phyloP scores from a whole-genome alignment of 345 rosid species.

The Lepidium africanum region DNA sequence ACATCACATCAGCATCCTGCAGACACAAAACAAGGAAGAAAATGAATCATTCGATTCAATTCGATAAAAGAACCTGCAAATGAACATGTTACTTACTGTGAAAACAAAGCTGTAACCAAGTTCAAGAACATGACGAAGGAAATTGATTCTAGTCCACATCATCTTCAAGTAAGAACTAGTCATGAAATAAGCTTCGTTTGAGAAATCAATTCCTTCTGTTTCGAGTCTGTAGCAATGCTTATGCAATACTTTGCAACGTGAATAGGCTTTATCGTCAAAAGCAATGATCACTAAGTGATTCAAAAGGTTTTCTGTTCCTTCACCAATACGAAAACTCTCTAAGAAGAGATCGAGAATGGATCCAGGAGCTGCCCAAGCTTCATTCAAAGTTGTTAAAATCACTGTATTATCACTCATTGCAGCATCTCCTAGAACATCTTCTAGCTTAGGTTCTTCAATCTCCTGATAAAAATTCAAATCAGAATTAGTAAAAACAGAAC shows the following conservation, averaged over 20 bases:
- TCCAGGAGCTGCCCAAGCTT: conserved; percentile 75
- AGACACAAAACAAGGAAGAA: background rate
- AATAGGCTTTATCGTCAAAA: conserved; percentile 57
- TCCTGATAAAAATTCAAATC: background rate
- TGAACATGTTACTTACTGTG: conserved; percentile 44
- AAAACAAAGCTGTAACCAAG: conserved; percentile 79
- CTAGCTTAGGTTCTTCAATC: conserved; percentile 41
- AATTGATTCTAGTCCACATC: conserved; percentile 95
- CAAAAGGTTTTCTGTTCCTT: conserved; percentile 50
- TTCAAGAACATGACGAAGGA: conserved; percentile 67
- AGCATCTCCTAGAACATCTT: conserved; percentile 49
- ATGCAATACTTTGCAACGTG: conserved; percentile 50
- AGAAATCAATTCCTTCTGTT: conserved; percentile 66
- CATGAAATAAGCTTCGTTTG: conserved; percentile 76
- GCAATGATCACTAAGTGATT: conserved; percentile 71
- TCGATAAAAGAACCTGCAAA: background rate
- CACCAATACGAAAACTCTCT: conserved; percentile 64
- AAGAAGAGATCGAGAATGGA: conserved; percentile 67
- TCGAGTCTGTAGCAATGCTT: conserved; percentile 59
- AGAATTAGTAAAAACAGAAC: too few species aligned
- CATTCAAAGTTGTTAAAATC: conserved; percentile 70
- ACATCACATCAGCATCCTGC: conserved; percentile 94
- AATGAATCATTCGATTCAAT: background rate
- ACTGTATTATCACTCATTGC: conserved; percentile 56
- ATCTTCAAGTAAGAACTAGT: conserved; percentile 65